phyloP scores from a whole-genome alignment of 495 filamentous ascomycete genomes.

The Zalerion maritima region DNA sequence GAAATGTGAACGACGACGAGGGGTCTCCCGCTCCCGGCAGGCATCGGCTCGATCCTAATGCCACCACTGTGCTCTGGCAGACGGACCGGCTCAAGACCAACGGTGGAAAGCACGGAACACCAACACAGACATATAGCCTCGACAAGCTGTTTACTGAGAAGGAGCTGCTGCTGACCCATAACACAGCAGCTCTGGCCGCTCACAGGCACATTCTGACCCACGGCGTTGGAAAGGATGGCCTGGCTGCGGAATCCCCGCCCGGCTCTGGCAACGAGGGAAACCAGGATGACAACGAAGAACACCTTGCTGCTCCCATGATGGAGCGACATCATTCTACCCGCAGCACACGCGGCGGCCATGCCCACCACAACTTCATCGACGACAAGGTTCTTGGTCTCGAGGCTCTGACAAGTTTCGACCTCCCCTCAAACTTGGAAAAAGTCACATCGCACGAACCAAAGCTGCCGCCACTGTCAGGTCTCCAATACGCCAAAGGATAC shows the following conservation, averaged over 20 bases:
- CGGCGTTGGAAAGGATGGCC: slow-evolving; percentile 32
- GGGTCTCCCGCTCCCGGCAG: slow-evolving; percentile 51
- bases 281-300: slow-evolving; percentile 27
- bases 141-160: slow-evolving; percentile 90
- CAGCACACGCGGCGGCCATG: slow-evolving; percentile 47
- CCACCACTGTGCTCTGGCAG: slow-evolving; percentile 42
- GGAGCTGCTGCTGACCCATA: slow-evolving; percentile 65
- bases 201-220: slow-evolving; percentile 38
- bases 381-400: slow-evolving; percentile 41
- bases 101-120: too few relatives aligned
- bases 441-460: slow-evolving; percentile 32
- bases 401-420: slow-evolving; percentile 46
- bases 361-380: slow-evolving; percentile 37
- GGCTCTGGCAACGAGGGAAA: slow-evolving; percentile 39
- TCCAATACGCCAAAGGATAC: slow-evolving; percentile 35
- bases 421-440: slow-evolving; percentile 39
- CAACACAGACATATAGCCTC: slow-evolving; percentile 61
- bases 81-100: slow-evolving; percentile 27
- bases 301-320: slow-evolving; percentile 48
- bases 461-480: slow-evolving; percentile 44
- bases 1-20: slow-evolving; percentile 52
- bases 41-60: slow-evolving; percentile 27
- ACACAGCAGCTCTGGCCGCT: slow-evolving; percentile 53
- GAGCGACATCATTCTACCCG: slow-evolving; percentile 61
- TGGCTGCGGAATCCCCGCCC: slow-evolving; percentile 27